Evolutionary conservation across 2,329 filamentous ascomycete species (phyloP), one percentile per base, ranked within the genome.

Genomic region (Byssochlamys sp.): DNA sequence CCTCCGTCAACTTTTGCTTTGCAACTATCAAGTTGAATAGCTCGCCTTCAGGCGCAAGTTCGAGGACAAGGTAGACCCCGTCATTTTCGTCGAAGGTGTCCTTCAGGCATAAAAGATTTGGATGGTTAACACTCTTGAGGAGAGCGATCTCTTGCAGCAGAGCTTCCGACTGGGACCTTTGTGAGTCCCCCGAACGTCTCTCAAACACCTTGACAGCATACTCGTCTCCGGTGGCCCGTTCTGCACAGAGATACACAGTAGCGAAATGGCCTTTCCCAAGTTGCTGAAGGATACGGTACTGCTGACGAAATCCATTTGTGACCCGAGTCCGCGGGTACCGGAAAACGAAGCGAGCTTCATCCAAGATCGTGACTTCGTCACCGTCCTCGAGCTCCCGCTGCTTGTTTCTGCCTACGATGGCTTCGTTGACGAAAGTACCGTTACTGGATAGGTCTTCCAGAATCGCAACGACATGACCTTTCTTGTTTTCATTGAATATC

Each of bases 191-290:
- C 2, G 86, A 81, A 4, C 88, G 85, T 75, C 90, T 94, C 66
- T 90, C 91, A 69, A 99, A 97, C 59, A 94, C 86, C 78, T 99
- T 99, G 68, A 96, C 94, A 2, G 94, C 94, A 71, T 86, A 97
- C 57, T 88, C 84, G 65, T 85, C 82, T 6, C 94, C 95, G 0
- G 86, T 88, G 19, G 83, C 81, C 69, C 91, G 92, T 72, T 99
- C 91, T 1, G 94, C 83, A 66, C 91, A 96, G 1, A 95, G 78
- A 69, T 94, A 95, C 25, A 97, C 92, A 24, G 92, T 90, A 35
- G 91, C 94, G 70, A 96, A 97, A 69, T 96, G 91, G 2, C 92
- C 92, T 73, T 96, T 95, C 65, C 92, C 94, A 10, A 97, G 83
- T 69, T 91, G 89, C 64, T 94, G 86, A 31, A 90, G 80, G 12